A percentile compares a stretch with the other conserved stretches of the same genome.
Conservation (phyloP, 1,139 yeast species). For the Hyphopichia fennica region DNA sequence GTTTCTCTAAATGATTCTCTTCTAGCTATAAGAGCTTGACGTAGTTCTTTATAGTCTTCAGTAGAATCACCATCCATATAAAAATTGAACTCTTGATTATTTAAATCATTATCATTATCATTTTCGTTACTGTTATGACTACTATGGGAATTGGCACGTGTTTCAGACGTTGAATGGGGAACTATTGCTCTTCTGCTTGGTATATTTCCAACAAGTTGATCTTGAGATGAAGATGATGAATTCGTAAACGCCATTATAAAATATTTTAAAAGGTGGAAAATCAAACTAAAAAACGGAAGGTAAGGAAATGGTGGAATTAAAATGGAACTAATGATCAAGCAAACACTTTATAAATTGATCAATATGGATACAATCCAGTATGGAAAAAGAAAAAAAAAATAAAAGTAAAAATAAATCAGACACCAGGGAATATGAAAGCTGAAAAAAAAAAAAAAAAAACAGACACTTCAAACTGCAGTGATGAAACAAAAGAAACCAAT, state of each 20-base stretch:
- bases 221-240: constrained; percentile 2
- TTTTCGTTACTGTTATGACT: background rate
- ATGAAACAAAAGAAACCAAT: too few relatives aligned
- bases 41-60: constrained; percentile 36
- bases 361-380: too few relatives aligned
- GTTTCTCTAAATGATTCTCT: constrained; percentile 20
- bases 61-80: constrained; percentile 33
- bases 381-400: too few relatives aligned
- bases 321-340: background rate
- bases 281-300: background rate
- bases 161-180: background rate
- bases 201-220: background rate
- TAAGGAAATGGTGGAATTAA: background rate
- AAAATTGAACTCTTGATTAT: constrained; percentile 18
- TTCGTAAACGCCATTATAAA: constrained; percentile 1
- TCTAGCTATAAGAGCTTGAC: constrained; percentile 33
- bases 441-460: too few relatives aligned
- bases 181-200: background rate
- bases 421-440: too few relatives aligned
- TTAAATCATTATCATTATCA: background rate
- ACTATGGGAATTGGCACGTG: background rate
- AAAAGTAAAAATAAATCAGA: too few relatives aligned
- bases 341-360: too few relatives aligned
- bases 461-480: too few relatives aligned
- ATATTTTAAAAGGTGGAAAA: background rate